Percentiles rank a stretch among this genome's conserved stretches.
Evolutionary conservation across 257 asterid species (phyloP).

Genomic region (Lavandula angustifolia): DNA sequence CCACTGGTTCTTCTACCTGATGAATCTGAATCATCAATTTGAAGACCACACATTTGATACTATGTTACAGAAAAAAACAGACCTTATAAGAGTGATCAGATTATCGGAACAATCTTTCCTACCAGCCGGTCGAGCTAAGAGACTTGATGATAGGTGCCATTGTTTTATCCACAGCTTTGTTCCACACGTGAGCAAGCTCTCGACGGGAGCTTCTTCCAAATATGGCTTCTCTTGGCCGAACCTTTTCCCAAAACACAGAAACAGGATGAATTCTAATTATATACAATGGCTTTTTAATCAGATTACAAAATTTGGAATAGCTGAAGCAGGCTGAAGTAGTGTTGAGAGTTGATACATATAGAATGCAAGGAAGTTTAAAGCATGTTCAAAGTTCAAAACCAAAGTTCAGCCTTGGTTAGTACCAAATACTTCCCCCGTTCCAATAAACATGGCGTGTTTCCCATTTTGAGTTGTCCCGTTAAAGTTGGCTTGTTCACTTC

Average conservation of each 20-base stretch:
- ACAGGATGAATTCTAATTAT: neutral
- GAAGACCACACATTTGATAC: too few relatives aligned
- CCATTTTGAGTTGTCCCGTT: too few relatives aligned
- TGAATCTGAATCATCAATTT: too few relatives aligned
- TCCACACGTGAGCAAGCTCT: conserved; percentile 40
- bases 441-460: too few relatives aligned
- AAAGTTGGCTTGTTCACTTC: too few relatives aligned
- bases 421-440: too few relatives aligned
- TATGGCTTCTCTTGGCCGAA: conserved; percentile 37
- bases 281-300: neutral
- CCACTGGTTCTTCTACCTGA: too few relatives aligned
- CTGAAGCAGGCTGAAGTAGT: neutral
- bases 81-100: too few relatives aligned
- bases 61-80: too few relatives aligned
- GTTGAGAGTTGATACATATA: neutral
- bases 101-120: too few relatives aligned
- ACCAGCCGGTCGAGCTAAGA: conserved; percentile 37
- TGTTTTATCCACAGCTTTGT: conserved; percentile 40
- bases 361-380: neutral
- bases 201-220: conserved; percentile 35
- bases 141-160: conserved; percentile 38
- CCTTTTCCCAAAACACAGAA: neutral
- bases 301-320: neutral
- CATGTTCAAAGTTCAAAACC: neutral
- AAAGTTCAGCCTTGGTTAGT: neutral